Evolutionary conservation across 2,329 filamentous ascomycete genomes (phyloP), one percentile per base, ranked within the genome.

Genomic region (Trichoderma semiorbis): DNA sequence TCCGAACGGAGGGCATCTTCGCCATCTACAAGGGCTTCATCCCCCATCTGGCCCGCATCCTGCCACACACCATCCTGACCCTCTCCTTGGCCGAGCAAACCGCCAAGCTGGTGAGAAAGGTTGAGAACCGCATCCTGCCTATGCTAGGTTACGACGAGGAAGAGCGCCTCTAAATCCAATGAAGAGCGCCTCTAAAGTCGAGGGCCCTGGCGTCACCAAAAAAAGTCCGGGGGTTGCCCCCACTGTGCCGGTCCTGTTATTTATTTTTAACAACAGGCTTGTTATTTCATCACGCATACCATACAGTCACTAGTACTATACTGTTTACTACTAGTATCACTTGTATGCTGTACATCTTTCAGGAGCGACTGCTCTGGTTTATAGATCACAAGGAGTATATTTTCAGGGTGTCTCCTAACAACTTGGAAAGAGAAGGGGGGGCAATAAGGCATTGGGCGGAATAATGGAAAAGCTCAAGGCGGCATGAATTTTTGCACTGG

Each of bases 1-100:
- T 99, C 73, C 92, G 91, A 80, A 97, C 94, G 0, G 96, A 99
- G 81, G 96, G 96, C 26, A 78, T 97, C 67, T 84, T 98, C 61
- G 96, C 96, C 73, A 93, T 99, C 72, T 99, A 99, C 86, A 99
- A 99, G 86, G 96, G 96, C 72, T 98, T 97, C 85, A 90, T 97
- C 78, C 96, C 96, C 18, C 96, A 99, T 84, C 84, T 99, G 75
- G 94, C 96, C 36, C 88, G 96, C 77, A 98, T 99, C 78, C 84
- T 99, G 78, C 96, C 96, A 60, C 96, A 99, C 81, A 99, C 96
- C 50, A 94, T 98, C 79, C 83, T 98, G 76, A 99, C 95, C 1
- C 88, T 99, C 75, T 96, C 91, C 74, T 85, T 99, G 78, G 96
- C 96, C 3, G 96, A 99, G 84, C 96, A 99, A 85, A 98, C 96